phyloP scores from a whole-genome alignment of 768 basidiomycete species.

The Lactarius hengduanensis region DNA sequence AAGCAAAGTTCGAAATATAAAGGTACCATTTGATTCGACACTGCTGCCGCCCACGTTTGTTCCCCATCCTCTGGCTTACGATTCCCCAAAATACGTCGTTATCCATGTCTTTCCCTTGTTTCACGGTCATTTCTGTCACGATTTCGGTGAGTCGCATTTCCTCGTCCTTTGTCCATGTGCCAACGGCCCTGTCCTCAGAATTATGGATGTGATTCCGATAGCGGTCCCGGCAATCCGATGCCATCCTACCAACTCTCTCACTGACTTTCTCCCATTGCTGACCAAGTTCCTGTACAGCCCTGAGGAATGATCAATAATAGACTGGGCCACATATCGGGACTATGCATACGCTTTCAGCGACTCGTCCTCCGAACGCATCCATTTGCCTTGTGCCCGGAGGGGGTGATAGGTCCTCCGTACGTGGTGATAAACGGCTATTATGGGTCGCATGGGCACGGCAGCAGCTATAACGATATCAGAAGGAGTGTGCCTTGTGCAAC shows the following conservation, averaged over 20 bases:
- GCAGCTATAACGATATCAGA: slow-evolving; percentile 45
- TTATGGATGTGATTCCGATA: slow-evolving; percentile 81
- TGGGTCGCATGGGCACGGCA: slow-evolving; percentile 71
- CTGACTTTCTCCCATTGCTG: slow-evolving; percentile 83
- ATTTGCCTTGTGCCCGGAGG: slow-evolving; percentile 64
- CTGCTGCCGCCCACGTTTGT: slow-evolving; percentile 73
- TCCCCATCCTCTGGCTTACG: slow-evolving; percentile 76
- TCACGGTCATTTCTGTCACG: slow-evolving; percentile 70
- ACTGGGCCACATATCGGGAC: background rate
- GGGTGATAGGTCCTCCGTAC: slow-evolving; percentile 71
- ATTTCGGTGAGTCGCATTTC: slow-evolving; percentile 72
- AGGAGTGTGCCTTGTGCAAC: background rate
- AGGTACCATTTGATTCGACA: slow-evolving; percentile 83
- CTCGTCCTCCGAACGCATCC: slow-evolving; percentile 65
- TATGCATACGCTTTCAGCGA: slow-evolving; percentile 56
- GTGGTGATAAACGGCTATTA: slow-evolving; percentile 83
- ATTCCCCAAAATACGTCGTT: slow-evolving; percentile 82
- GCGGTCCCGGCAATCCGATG: slow-evolving; percentile 80
- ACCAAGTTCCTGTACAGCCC: slow-evolving; percentile 67
- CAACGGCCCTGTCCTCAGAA: slow-evolving; percentile 59
- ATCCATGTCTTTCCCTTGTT: slow-evolving; percentile 69
- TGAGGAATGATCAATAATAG: slow-evolving; percentile 33
- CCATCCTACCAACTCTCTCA: slow-evolving; percentile 65
- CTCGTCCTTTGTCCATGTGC: slow-evolving; percentile 76
- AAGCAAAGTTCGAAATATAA: background rate